A percentile compares a stretch with the other conserved stretches of the same genome.
phyloP scores from a whole-genome alignment of 2,329 filamentous ascomycete species.

The Alternaria panax region DNA sequence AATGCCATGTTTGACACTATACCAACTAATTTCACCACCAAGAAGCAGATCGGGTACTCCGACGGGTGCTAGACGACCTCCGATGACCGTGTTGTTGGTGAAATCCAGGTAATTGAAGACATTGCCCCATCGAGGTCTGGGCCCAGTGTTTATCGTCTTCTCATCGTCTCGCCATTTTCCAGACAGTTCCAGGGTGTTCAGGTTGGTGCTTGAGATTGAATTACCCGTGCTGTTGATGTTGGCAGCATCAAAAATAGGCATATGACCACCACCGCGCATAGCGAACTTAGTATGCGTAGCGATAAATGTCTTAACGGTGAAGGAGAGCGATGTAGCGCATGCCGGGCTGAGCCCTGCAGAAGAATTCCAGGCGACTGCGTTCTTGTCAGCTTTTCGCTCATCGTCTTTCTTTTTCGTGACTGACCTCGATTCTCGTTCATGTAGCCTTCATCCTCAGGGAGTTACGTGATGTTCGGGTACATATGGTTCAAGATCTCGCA shows the following conservation, averaged over 20 bases:
- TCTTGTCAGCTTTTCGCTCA: neutral
- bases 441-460: neutral
- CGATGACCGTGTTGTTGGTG: neutral
- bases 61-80: neutral
- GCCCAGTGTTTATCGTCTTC: neutral
- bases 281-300: neutral
- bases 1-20: neutral
- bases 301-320: neutral
- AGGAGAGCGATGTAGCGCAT: neutral
- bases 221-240: neutral
- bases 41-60: neutral
- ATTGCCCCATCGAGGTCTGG: neutral
- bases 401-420: neutral
- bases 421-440: neutral
- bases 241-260: neutral
- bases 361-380: neutral
- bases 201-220: neutral
- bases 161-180: neutral
- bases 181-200: neutral
- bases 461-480: neutral
- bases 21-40: neutral
- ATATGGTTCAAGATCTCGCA: neutral
- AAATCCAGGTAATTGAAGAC: neutral
- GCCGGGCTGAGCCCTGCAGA: neutral
- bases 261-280: neutral